Conservation (phyloP, 305 asterid species). For the Fraxinus latifolia region DNA sequence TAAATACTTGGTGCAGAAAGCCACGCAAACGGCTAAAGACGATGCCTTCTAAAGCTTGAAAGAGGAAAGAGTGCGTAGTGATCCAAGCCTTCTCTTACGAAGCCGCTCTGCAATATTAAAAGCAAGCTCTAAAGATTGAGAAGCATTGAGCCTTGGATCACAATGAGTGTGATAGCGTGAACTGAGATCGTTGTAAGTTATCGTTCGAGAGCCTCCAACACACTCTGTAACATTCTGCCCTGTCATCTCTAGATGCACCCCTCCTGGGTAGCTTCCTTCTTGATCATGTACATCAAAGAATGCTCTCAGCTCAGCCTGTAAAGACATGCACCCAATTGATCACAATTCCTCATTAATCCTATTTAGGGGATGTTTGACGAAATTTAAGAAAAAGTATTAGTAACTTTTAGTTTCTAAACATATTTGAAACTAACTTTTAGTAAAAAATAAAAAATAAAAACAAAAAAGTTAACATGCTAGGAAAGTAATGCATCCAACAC, state of each 20-base stretch:
- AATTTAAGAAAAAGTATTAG: neutral
- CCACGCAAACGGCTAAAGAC: neutral
- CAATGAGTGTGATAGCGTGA: slow-evolving; percentile 51
- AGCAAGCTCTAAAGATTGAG: slow-evolving; percentile 53
- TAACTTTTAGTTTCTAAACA: neutral
- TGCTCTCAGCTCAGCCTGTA: slow-evolving; percentile 50
- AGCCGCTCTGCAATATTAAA: slow-evolving; percentile 47
- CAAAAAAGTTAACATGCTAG: neutral
- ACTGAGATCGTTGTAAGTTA: slow-evolving; percentile 43
- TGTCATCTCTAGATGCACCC: slow-evolving; percentile 54
- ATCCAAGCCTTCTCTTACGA: slow-evolving; percentile 40
- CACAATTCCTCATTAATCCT: neutral
- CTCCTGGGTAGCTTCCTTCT: slow-evolving; percentile 56
- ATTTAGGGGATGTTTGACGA: neutral
- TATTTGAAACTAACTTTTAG: neutral
- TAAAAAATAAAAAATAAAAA: neutral
- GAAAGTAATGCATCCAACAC: neutral
- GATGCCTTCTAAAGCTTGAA: slow-evolving; percentile 24
- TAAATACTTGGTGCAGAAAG: neutral
- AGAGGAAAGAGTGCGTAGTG: slow-evolving; percentile 31
- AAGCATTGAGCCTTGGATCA: slow-evolving; percentile 52
- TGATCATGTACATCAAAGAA: slow-evolving; percentile 54
- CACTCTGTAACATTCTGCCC: slow-evolving; percentile 52
- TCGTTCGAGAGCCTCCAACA: slow-evolving; percentile 47
- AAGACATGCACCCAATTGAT: neutral